These are phyloP conservation scores for Rhizopogon rudus DNA, from an alignment of 768 basidiomycete species.

Conservation along the genomic window DNA sequence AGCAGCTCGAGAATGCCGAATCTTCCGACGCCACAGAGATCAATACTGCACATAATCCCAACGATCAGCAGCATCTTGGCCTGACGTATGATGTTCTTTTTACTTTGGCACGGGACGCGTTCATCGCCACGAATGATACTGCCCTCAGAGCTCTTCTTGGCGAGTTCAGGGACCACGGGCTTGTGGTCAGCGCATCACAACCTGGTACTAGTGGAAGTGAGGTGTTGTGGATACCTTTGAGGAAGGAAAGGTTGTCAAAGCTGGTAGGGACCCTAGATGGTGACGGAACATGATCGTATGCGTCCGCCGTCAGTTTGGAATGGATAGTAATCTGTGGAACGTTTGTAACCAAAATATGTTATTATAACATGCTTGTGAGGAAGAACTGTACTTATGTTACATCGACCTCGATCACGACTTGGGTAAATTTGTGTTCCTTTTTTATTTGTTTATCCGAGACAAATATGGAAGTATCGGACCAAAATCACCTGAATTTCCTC, in stretches of 20 bases:
- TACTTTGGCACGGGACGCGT: conserved; percentile 69
- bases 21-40: conserved; percentile 5
- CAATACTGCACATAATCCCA: conserved; percentile 3
- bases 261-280: conserved; percentile 32
- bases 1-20: conserved; percentile 61
- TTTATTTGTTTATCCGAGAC: too few species aligned
- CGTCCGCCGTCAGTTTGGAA: too few species aligned
- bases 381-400: neutral
- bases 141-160: conserved; percentile 76
- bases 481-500: neutral
- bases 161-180: conserved; percentile 88
- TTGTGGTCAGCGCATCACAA: conserved; percentile 56
- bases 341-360: neutral
- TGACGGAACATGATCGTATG: neutral
- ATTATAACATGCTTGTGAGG: neutral
- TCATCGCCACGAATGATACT: conserved; percentile 86
- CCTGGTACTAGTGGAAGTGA: conserved; percentile 45
- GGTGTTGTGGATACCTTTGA: conserved; percentile 83
- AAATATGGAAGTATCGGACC: neutral
- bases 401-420: too few species aligned
- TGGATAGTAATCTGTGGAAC: neutral
- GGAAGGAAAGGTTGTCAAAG: conserved; percentile 63
- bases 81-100: conserved; percentile 67
- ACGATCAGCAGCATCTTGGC: conserved; percentile 47
- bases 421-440: too few species aligned